Evolutionary conservation across 768 basidiomycete genomes (phyloP), one percentile per base, ranked within the genome.

Genomic region (Boletales sp.): DNA sequence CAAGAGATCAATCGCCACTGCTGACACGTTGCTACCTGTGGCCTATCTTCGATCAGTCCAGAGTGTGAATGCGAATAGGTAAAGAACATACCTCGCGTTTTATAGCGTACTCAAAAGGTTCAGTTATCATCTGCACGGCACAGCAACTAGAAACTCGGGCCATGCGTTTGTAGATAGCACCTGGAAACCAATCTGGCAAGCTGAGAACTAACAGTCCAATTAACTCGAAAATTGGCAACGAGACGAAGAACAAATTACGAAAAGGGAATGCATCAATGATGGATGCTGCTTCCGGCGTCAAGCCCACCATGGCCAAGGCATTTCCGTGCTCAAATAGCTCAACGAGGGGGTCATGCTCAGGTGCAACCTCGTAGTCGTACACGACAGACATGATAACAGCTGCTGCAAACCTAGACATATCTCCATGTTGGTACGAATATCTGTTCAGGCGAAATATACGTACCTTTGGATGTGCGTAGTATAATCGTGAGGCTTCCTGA

Each of bases 341-440:
- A 14, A 77, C 66, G 49, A 73, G 69, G 30, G 63, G 60, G 41
- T 76, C 75, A 1, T 66, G 65, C 32, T 63, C 52, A 8, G 69
- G 58, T 14, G 64, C 64, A 8, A 74, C 64, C 6, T 69, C 56
- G 13, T 69, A 63, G 17, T 74, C 77, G 38, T 78, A 78, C 11
- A 70, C 64, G 13, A 77, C 62, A 14, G 69, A 66, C 49, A 77
- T 59, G 35, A 74, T 63, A 2, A 74, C 66, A 2, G 70, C 61
- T 12, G 71, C 66, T 9, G 70, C 60, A 36, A 64, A 57, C 46
- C 72, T 72, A 35, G 7, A 41, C 8, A 4, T 8, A 31, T 30
- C n/a, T 34, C 14, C 3, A 3, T 2, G 12, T 53, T 35, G 11
- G 41, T 34, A 28, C 4, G 6, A 8, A 19, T 1, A 14, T 18